Conservation (phyloP, 371 early-diverging fungal genomes). For the Parasitella parasitica region DNA sequence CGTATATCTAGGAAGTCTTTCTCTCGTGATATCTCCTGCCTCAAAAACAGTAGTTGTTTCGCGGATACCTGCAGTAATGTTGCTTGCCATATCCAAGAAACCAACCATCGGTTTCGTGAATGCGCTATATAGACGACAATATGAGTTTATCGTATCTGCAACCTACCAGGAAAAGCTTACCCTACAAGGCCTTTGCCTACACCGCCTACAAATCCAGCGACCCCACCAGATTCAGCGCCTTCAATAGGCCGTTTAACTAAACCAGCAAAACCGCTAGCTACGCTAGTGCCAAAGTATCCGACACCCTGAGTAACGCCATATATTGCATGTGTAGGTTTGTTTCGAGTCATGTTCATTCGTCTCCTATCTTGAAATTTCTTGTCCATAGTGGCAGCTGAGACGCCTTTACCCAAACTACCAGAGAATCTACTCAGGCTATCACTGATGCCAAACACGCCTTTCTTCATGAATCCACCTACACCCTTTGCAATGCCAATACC, state of each 20-base stretch:
- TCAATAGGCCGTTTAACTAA: slow-evolving; percentile 82
- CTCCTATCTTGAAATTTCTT: slow-evolving; percentile 77
- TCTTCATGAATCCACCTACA: slow-evolving; percentile 59
- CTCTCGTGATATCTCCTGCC: slow-evolving; percentile 65
- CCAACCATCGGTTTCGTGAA: slow-evolving; percentile 90
- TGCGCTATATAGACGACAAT: slow-evolving; percentile 39
- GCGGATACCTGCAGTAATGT: slow-evolving; percentile 83
- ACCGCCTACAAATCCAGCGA: slow-evolving; percentile 84
- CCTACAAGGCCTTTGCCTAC: slow-evolving; percentile 85
- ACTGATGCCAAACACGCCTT: slow-evolving; percentile 86
- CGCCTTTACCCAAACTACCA: slow-evolving; percentile 85
- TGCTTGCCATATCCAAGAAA: slow-evolving; percentile 83
- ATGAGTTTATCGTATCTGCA: background rate
- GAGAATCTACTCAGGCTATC: slow-evolving; percentile 86
- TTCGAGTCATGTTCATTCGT: slow-evolving; percentile 67
- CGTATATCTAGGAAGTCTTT: slow-evolving; percentile 87
- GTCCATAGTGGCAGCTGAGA: slow-evolving; percentile 87
- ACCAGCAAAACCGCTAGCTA: slow-evolving; percentile 82
- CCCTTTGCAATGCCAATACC: slow-evolving; percentile 84
- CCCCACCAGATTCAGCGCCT: slow-evolving; percentile 83
- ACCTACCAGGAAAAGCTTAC: no score
- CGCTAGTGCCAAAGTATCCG: slow-evolving; percentile 69
- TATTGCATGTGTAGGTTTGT: slow-evolving; percentile 82
- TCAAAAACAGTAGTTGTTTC: slow-evolving; percentile 96
- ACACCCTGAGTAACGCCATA: slow-evolving; percentile 83